phyloP scores from a whole-genome alignment of 2,329 filamentous ascomycete species.

The Sordariomycetes sp. region DNA sequence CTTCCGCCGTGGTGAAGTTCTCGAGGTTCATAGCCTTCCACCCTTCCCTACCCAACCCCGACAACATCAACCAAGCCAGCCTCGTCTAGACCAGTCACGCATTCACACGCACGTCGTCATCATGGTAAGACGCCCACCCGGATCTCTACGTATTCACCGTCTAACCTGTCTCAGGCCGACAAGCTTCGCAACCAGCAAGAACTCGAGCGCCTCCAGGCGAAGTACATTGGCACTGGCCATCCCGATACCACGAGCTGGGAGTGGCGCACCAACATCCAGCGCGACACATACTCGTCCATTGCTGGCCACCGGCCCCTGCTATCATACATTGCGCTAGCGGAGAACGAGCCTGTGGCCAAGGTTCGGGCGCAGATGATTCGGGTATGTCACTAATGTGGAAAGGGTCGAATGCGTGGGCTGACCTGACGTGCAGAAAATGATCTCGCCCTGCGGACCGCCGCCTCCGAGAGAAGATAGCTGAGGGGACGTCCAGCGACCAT shows the following conservation, averaged over 20 bases:
- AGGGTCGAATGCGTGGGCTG: neutral
- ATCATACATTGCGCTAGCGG: slow-evolving; percentile 79
- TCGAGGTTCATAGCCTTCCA: no score
- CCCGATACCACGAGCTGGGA: slow-evolving; percentile 97
- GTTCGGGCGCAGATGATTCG: slow-evolving; percentile 74
- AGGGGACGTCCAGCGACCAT: no score
- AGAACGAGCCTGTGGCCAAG: slow-evolving; percentile 77
- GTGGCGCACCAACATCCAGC: slow-evolving; percentile 91
- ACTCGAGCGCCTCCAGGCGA: slow-evolving; percentile 91
- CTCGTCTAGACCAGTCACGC: neutral
- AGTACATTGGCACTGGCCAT: slow-evolving; percentile 92
- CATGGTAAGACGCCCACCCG: neutral
- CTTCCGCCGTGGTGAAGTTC: no score
- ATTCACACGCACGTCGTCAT: no score
- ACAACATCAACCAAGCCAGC: neutral
- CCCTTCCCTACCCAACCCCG: slow-evolving; percentile 1
- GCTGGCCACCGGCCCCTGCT: slow-evolving; percentile 83
- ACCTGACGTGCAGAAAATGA: slow-evolving; percentile 48
- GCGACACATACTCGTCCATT: slow-evolving; percentile 84
- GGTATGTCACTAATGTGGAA: slow-evolving; percentile 24
- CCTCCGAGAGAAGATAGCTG: slow-evolving; percentile 36
- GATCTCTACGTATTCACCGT: neutral
- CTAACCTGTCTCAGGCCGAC: slow-evolving; percentile 56
- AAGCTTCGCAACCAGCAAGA: slow-evolving; percentile 97
- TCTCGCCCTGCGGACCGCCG: slow-evolving; percentile 52